A percentile compares a stretch with the other conserved stretches of the same genome.
phyloP scores from a whole-genome alignment of 352 stramenopile species.

The Pythium coloratum region DNA sequence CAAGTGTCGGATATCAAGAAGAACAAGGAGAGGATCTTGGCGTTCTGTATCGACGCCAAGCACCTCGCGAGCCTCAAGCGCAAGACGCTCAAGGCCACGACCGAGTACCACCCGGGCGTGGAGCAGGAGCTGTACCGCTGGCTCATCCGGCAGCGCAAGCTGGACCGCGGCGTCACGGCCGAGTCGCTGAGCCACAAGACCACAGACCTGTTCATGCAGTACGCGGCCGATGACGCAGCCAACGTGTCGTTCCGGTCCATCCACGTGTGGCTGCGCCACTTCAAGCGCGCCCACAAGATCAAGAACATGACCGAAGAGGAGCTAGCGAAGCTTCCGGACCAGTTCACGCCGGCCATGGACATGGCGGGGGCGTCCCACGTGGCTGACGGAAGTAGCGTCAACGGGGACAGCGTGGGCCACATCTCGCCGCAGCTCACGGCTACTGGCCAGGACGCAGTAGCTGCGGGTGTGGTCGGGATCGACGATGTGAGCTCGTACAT shows the following conservation, averaged over 20 bases:
- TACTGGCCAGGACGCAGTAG: background rate
- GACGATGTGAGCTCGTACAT: conserved; percentile 45
- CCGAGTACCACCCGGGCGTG: conserved; percentile 72
- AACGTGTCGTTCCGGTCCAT: conserved; percentile 46
- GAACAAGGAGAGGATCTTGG: conserved; percentile 75
- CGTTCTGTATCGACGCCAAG: conserved; percentile 75
- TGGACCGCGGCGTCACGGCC: conserved; percentile 45
- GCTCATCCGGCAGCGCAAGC: conserved; percentile 68
- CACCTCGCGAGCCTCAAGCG: conserved; percentile 66
- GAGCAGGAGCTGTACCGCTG: conserved; percentile 84
- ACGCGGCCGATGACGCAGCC: conserved; percentile 36
- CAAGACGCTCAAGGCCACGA: conserved; percentile 72
- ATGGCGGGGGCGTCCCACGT: conserved; percentile 24
- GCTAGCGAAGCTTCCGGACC: conserved; percentile 45
- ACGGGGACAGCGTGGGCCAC: conserved; percentile 7
- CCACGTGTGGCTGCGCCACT: conserved; percentile 63
- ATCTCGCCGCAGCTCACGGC: conserved; percentile 1
- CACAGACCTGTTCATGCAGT: conserved; percentile 73
- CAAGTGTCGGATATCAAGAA: conserved; percentile 89
- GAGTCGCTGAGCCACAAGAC: conserved; percentile 55
- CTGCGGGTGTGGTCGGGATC: background rate
- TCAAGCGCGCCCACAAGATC: conserved; percentile 65
- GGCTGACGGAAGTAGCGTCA: background rate
- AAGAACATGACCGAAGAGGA: conserved; percentile 54
- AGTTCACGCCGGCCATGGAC: conserved; percentile 68